These are phyloP conservation scores for Candolleomyces efflorescens DNA, from an alignment of 768 basidiomycete species.

Conservation along the genomic window DNA sequence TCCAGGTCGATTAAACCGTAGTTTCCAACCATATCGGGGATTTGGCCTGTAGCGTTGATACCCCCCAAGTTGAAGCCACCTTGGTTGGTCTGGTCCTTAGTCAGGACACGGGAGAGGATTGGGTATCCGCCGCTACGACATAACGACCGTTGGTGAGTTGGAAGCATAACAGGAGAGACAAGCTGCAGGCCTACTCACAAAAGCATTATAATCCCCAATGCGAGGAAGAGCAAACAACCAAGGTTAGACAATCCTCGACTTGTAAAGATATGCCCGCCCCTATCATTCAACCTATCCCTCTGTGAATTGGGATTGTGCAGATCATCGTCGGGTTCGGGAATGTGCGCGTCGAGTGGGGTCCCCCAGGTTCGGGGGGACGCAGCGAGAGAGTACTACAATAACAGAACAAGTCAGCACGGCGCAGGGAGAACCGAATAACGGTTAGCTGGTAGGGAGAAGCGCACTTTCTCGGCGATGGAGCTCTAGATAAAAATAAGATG, in stretches of 20 bases:
- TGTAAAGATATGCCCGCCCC: slow-evolving; percentile 52
- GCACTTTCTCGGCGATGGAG: too few species aligned
- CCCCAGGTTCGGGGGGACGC: slow-evolving; percentile 42
- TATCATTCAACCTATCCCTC: slow-evolving; percentile 44
- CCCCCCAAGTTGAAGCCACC: slow-evolving; percentile 63
- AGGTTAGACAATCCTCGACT: slow-evolving; percentile 53
- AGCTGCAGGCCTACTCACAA: slow-evolving; percentile 35
- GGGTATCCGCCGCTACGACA: too few species aligned
- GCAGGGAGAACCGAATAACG: too few species aligned
- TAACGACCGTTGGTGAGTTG: too few species aligned
- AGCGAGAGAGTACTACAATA: slow-evolving; percentile 21
- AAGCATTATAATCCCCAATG: slow-evolving; percentile 32
- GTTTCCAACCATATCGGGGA: slow-evolving; percentile 45
- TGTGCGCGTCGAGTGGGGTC: slow-evolving; percentile 24
- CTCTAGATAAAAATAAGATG: too few species aligned
- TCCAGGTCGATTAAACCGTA: slow-evolving; percentile 64
- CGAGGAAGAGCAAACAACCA: slow-evolving; percentile 51
- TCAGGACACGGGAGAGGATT: slow-evolving; percentile 6
- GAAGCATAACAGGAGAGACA: too few species aligned
- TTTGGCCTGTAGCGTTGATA: slow-evolving; percentile 61
- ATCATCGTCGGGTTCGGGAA: slow-evolving; percentile 46
- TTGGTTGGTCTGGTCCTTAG: slow-evolving; percentile 25
- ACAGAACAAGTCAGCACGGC: too few species aligned
- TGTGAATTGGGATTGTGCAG: slow-evolving; percentile 54
- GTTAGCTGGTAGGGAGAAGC: too few species aligned